These are phyloP conservation scores for Poa pratensis DNA, from an alignment of 176 grass and related monocot species.

Conservation along the genomic window DNA sequence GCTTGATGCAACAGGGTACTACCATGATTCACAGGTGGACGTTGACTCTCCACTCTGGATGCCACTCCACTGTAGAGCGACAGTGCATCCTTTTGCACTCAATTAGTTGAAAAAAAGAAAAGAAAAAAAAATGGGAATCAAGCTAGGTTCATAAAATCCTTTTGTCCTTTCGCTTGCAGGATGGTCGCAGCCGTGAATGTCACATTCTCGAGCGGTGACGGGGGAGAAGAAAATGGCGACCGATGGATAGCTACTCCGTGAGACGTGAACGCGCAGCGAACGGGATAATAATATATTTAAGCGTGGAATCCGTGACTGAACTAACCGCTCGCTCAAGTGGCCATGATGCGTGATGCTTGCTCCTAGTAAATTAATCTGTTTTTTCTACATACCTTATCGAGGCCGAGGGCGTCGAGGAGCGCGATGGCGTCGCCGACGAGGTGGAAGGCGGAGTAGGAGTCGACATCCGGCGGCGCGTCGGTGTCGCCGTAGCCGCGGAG, in stretches of 20 bases:
- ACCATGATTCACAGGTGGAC: too few species aligned
- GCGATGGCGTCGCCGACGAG: conserved; percentile 76
- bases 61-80: not conserved
- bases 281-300: too few species aligned
- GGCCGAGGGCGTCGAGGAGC: conserved; percentile 63
- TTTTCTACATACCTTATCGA: conserved; percentile 45
- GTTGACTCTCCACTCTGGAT: too few species aligned
- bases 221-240: not conserved
- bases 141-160: too few species aligned
- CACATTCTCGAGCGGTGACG: not conserved
- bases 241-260: not conserved
- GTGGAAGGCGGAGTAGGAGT: conserved; percentile 75
- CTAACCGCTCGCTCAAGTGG: too few species aligned
- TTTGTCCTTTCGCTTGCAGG: not conserved
- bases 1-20: not conserved
- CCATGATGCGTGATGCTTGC: too few species aligned
- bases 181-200: not conserved
- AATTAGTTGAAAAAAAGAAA: too few species aligned
- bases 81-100: not conserved
- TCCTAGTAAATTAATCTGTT: too few species aligned
- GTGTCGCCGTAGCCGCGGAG: conserved; percentile 79
- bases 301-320: too few species aligned
- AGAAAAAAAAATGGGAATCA: too few species aligned
- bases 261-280: not conserved
- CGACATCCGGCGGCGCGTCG: conserved; percentile 40